Percentiles rank a stretch among this genome's conserved stretches.
Conservation (phyloP, 2,329 filamentous ascomycete genomes). For the Xylogone sp. region DNA sequence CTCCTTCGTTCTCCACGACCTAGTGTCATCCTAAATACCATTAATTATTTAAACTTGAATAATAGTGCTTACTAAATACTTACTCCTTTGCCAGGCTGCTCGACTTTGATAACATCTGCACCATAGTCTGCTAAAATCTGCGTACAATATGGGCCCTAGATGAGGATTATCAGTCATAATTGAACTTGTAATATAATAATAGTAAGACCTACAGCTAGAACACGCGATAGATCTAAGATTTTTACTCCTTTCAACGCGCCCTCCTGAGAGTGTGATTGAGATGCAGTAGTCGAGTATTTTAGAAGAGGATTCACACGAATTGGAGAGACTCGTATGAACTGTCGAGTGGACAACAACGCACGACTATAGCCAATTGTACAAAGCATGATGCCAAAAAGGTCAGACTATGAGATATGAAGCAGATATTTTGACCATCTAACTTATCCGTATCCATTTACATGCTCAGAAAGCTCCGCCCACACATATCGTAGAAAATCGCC, state of each 20-base stretch:
- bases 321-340: not conserved
- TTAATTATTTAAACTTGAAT: not conserved
- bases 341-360: not conserved
- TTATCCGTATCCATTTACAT: too few relatives aligned
- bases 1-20: conserved; percentile 26
- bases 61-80: conserved; percentile 8
- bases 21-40: conserved; percentile 25
- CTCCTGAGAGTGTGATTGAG: too few relatives aligned
- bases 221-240: conserved; percentile 27
- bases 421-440: too few relatives aligned
- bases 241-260: conserved; percentile 20
- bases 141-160: conserved; percentile 33
- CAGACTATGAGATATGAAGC: too few relatives aligned
- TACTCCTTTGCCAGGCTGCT: conserved; percentile 30
- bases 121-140: conserved; percentile 43
- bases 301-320: not conserved
- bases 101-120: conserved; percentile 39
- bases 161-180: not conserved
- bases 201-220: conserved; percentile 22
- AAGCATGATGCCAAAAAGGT: too few relatives aligned
- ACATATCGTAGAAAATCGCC: too few relatives aligned
- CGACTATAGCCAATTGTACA: too few relatives aligned
- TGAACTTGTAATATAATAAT: not conserved
- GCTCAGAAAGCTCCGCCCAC: too few relatives aligned
- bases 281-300: not conserved